These are phyloP conservation scores for Xerocomus potaroensis DNA, from an alignment of 768 basidiomycete species.

Conservation along the genomic window DNA sequence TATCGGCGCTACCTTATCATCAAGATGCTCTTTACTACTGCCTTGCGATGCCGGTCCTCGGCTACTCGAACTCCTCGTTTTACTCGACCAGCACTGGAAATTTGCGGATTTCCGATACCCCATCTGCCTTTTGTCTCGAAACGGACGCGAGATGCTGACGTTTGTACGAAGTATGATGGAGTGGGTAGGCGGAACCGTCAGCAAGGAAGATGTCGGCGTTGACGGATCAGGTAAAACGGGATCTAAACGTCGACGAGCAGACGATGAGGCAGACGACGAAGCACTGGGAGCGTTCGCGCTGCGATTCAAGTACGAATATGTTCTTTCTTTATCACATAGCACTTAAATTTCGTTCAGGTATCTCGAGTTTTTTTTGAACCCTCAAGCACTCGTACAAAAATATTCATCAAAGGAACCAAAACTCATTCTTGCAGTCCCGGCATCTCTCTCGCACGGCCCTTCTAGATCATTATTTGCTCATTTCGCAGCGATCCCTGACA, in stretches of 20 bases:
- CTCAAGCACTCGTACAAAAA: constrained; percentile 72
- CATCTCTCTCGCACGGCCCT: constrained; percentile 88
- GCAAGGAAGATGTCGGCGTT: constrained; percentile 87
- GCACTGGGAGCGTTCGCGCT: constrained; percentile 82
- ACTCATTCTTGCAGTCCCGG: constrained; percentile 89
- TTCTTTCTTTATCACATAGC: neutral
- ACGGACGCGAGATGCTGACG: constrained; percentile 88
- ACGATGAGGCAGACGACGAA: constrained; percentile 76
- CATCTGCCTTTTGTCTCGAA: constrained; percentile 89
- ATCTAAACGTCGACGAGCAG: constrained; percentile 50
- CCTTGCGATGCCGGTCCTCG: constrained; percentile 94
- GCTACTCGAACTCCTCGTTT: constrained; percentile 90
- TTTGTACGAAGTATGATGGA: constrained; percentile 98
- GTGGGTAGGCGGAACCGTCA: constrained; percentile 95
- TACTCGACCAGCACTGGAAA: constrained; percentile 97
- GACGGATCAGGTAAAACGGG: constrained; percentile 56
- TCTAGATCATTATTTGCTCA: constrained; percentile 83
- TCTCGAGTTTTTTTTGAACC: constrained; percentile 87
- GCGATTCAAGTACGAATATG: constrained; percentile 74
- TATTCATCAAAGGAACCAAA: constrained; percentile 90
- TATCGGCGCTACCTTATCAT: constrained; percentile 80
- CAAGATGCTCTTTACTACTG: constrained; percentile 77
- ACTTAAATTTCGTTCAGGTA: constrained; percentile 47
- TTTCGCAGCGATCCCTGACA: constrained; percentile 78
- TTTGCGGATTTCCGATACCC: constrained; percentile 81